These are phyloP conservation scores for Saccharum hybrid DNA, from an alignment of 202 grass and related monocot genomes.

Conservation along the genomic window DNA sequence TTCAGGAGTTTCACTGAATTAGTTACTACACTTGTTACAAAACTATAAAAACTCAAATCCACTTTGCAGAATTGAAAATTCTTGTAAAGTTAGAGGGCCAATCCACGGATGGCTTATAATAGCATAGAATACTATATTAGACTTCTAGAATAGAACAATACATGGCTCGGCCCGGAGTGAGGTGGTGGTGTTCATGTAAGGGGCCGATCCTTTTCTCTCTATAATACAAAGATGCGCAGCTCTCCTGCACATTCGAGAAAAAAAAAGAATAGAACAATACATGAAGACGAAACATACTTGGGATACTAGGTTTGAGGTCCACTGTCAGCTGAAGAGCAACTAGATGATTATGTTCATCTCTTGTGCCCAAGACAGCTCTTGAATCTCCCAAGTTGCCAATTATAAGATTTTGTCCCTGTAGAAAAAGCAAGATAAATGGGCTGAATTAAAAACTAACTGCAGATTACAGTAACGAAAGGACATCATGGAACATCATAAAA, in stretches of 20 bases:
- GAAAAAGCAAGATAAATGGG: constrained; percentile 33
- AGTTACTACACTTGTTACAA: background rate
- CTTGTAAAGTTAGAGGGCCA: background rate
- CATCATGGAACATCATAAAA: background rate
- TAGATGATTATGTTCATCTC: constrained; percentile 58
- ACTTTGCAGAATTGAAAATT: background rate
- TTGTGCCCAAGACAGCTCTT: constrained; percentile 74
- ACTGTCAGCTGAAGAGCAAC: constrained; percentile 69
- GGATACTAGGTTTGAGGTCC: constrained; percentile 79
- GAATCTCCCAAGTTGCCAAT: constrained; percentile 86
- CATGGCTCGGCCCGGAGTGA: background rate
- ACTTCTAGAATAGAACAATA: constrained; percentile 30
- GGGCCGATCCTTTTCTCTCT: too few species aligned
- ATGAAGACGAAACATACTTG: constrained; percentile 57
- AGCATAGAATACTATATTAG: background rate
- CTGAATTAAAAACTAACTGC: background rate
- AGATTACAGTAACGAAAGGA: constrained; percentile 3
- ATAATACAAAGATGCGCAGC: too few species aligned
- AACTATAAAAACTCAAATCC: background rate
- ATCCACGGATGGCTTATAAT: background rate
- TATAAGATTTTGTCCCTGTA: constrained; percentile 66
- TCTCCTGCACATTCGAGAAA: too few species aligned
- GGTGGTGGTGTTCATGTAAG: too few species aligned
- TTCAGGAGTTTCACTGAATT: constrained; percentile 21
- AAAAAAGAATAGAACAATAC: constrained; percentile 17